Conservation (phyloP, 768 basidiomycete species). For the Leucosporidium scottii region DNA sequence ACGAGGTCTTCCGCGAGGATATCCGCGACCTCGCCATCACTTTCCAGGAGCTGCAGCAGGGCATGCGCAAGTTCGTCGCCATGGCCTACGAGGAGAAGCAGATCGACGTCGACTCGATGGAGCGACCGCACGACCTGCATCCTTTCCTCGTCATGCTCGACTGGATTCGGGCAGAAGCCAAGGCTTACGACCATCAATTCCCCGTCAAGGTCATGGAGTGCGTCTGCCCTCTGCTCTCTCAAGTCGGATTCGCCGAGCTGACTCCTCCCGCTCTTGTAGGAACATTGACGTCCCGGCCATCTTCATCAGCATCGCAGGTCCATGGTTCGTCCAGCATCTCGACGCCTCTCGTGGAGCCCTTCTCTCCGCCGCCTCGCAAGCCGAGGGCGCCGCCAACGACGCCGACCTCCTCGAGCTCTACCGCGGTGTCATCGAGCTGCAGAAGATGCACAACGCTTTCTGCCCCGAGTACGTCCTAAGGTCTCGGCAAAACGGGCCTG, state of each 20-base stretch:
- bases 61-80: constrained; percentile 25
- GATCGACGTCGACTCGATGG: constrained; percentile 35
- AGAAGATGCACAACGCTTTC: constrained; percentile 77
- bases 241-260: background rate
- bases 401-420: constrained; percentile 86
- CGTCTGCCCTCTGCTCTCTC: constrained; percentile 38
- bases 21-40: constrained; percentile 14
- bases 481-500: too few relatives aligned
- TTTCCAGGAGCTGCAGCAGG: constrained; percentile 20
- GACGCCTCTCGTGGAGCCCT: constrained; percentile 10
- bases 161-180: constrained; percentile 79
- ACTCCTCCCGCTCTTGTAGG: background rate
- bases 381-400: constrained; percentile 59
- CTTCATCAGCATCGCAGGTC: constrained; percentile 40
- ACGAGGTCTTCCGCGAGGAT: constrained; percentile 27
- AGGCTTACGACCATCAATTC: constrained; percentile 78
- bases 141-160: constrained; percentile 77
- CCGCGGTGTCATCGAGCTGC: constrained; percentile 62
- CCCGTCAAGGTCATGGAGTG: constrained; percentile 74
- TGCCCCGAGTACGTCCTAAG: constrained; percentile 64
- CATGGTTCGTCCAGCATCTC: constrained; percentile 25
- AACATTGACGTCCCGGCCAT: constrained; percentile 65
- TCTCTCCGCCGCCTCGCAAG: constrained; percentile 14
- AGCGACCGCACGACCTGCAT: constrained; percentile 62
- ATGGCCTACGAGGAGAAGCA: constrained; percentile 36